Conservation (phyloP, 2,329 filamentous ascomycete genomes). For the Ilyonectria destructans region DNA sequence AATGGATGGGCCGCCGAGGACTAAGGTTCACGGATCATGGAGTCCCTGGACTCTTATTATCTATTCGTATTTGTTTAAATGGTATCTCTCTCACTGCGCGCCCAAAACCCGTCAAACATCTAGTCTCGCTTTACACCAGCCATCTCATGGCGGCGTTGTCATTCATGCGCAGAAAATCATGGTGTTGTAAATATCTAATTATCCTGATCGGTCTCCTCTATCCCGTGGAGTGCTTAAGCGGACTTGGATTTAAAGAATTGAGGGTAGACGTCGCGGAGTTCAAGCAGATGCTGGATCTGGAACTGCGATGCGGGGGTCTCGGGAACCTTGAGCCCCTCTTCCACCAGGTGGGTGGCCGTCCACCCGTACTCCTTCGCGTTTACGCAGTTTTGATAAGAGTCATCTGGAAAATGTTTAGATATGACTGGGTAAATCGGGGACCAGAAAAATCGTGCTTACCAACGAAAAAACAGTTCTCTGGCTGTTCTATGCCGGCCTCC, state of each 20-base stretch:
- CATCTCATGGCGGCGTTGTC: neutral
- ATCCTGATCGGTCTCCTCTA: neutral
- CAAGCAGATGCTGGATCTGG: constrained; percentile 82
- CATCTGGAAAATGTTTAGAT: constrained; percentile 71
- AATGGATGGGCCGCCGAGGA: neutral
- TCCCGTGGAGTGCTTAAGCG: neutral
- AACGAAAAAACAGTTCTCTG: constrained; percentile 90
- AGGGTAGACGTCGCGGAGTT: constrained; percentile 84
- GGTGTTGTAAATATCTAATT: neutral
- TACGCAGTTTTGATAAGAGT: constrained; percentile 87
- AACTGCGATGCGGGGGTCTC: constrained; percentile 77
- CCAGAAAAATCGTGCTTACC: constrained; percentile 69
- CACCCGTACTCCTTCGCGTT: constrained; percentile 87
- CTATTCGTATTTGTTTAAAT: constrained; percentile 29
- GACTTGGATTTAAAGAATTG: constrained; percentile 82
- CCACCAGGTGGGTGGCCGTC: constrained; percentile 89
- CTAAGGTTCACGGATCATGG: constrained; percentile 1
- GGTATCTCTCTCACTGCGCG: constrained; percentile 35
- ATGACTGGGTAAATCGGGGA: too few species aligned
- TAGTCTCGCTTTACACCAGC: constrained; percentile 9
- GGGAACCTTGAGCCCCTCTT: constrained; percentile 79
- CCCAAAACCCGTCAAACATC: constrained; percentile 36
- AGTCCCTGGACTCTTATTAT: neutral
- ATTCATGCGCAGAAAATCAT: neutral
- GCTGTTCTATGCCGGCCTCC: constrained; percentile 80